A percentile compares a stretch with the other conserved stretches of the same genome.
phyloP scores from a whole-genome alignment of 257 asterid species.

The Plantago elongata region DNA sequence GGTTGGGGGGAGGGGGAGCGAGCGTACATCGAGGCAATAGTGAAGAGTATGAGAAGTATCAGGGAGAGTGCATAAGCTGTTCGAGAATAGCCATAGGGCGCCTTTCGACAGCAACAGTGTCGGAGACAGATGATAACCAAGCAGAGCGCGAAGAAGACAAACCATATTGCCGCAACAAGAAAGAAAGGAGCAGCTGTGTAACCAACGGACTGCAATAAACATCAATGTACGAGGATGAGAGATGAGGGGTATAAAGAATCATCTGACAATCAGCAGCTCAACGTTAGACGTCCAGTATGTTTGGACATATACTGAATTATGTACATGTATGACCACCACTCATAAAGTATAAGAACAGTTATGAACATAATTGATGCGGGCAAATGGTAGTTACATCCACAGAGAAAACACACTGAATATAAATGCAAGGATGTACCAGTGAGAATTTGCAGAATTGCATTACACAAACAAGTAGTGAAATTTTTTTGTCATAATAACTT shows the following conservation, averaged over 20 bases:
- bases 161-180: constrained; percentile 45
- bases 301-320: no score
- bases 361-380: constrained; percentile 17
- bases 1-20: constrained; percentile 21
- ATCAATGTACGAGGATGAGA: constrained; percentile 8
- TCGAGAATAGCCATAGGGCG: constrained; percentile 62
- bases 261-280: not conserved
- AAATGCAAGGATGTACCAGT: not conserved
- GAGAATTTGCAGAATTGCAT: not conserved
- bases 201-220: constrained; percentile 55
- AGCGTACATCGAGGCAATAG: constrained; percentile 51
- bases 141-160: constrained; percentile 41
- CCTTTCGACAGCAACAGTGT: constrained; percentile 50
- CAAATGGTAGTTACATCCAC: not conserved
- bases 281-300: not conserved
- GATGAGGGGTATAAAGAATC: not conserved
- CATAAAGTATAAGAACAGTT: constrained; percentile 69
- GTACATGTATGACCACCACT: constrained; percentile 28
- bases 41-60: constrained; percentile 50
- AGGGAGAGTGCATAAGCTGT: constrained; percentile 62
- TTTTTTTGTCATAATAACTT: no score
- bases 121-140: constrained; percentile 37
- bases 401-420: not conserved
- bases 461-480: not conserved
- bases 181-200: constrained; percentile 58